Base-by-base conservation (phyloP, 2,329 filamentous ascomycete species). In the Fusarium foetens region DNA sequence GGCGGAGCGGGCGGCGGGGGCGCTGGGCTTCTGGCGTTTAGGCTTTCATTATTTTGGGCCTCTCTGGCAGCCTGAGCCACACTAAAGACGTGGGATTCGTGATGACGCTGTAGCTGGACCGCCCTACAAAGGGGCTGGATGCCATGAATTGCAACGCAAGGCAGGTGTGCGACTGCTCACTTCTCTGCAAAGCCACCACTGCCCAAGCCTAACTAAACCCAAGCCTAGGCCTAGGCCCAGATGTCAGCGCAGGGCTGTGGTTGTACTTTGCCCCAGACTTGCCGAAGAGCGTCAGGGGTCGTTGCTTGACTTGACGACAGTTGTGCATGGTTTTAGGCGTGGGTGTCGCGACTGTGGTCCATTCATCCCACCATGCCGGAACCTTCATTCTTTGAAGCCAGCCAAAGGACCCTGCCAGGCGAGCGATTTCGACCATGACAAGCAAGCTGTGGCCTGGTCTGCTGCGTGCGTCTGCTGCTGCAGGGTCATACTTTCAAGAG, bases 221-320 rank as follows among this genome's bases (percentile, higher is more conserved):
- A 66, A 62, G 70, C 41, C 59, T 49, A 68, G 31, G 52, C 45
- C 57, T 49, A 72, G 71, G 63, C 63, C 60, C 66, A 72, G 67
- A 63, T 72, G 68, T 72, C 58, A 71, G 55, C 70, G 63, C 74
- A 76, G 74, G 74, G 74, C 74, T 75, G 72, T 63, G 63, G 49
- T 66, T 66, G 72, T 68, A 72, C 74, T 70, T 71, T 73, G 70
- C 70, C 51, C 70, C 70, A 72, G 70, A 74, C 63, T 70, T 70
- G 72, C 73, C 65, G 70, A 72, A 58, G 70, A 71, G 48, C 46
- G 58, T 53, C 66, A 73, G 70, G 70, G 70, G 70, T 60, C 51
- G 49, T 67, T 72, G 62, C 66, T 72, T 73, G 70, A 71, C 70
- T 71, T 55, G 36, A 72, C 63, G 70, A 73, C 66, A 54, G 66